Evolutionary conservation across 371 early-diverging fungal species (phyloP).

Genomic region (Phascolomyces articulosus): DNA sequence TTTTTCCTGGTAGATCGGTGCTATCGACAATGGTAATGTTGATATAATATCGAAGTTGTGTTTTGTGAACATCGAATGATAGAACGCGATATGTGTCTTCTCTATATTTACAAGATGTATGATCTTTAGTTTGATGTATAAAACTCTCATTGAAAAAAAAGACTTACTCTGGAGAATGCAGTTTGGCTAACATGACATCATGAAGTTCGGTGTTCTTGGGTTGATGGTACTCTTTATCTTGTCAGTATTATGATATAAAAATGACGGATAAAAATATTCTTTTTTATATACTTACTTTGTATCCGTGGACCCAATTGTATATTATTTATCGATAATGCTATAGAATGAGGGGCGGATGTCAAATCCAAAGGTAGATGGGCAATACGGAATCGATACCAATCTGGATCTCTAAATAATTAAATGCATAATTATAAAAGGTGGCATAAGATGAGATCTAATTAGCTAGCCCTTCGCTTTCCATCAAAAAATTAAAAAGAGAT

Average conservation of each 20-base stretch:
- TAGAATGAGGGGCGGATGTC: constrained; percentile 24
- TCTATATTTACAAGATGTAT: constrained; percentile 18
- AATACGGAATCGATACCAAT: constrained; percentile 36
- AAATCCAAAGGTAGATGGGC: constrained; percentile 30
- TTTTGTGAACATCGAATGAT: constrained; percentile 31
- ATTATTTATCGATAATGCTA: constrained; percentile 1
- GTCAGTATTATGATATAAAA: not conserved
- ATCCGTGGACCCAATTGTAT: constrained; percentile 29
- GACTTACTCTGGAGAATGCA: constrained; percentile 36
- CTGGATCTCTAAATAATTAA: constrained; percentile 41
- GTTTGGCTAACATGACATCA: constrained; percentile 15
- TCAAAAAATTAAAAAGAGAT: not conserved
- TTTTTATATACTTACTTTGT: constrained; percentile 20
- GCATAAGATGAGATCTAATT: not conserved
- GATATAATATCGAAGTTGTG: constrained; percentile 20
- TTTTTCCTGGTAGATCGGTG: not conserved
- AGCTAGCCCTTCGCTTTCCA: not conserved
- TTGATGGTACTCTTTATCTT: constrained; percentile 28
- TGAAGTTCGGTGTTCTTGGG: constrained; percentile 25
- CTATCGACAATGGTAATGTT: constrained; percentile 35
- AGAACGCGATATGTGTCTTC: constrained; percentile 32
- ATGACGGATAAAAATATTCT: not conserved
- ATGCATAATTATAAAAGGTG: too few relatives aligned
- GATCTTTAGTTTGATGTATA: not conserved
- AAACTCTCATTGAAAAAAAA: constrained; percentile 2